Base-by-base conservation (phyloP, 1,139 yeast species). In the Lodderomyces metapsilosis region DNA sequence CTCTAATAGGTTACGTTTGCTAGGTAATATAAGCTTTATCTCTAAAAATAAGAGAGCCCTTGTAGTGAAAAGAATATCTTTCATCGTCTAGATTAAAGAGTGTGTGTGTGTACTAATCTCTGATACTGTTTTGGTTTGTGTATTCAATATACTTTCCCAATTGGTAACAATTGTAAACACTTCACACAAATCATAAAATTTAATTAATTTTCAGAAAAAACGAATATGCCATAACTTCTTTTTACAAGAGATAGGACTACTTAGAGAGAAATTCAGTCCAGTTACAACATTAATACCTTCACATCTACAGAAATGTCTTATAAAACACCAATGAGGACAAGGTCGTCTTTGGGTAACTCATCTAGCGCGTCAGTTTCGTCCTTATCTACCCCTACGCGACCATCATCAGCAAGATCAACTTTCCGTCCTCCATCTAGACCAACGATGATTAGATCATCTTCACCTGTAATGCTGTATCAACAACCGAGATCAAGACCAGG, bases 401-500 rank as follows among this genome's bases (percentile, higher is more conserved):
- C 37, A 34, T 22, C 24, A 22, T 23, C 49, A 4, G 15, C 12
- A 3, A 41, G 45, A 34, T 27, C 47, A 53, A 11, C 58, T 51
- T 21, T 54, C 39, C 39, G 52, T 40, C 41, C 59, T 34, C 46
- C 47, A 43, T 21, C 43, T 45, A 35, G 52, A 31, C 40, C 52
- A 35, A 48, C 59, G n/a, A 52, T 56, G 32, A 53, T 39, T 21
- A 53, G 22, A 59, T 27, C 45, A 4, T 39, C 48, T 1, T 41
- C 61, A 7, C 49, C 46, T 4, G 37, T 43, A 5, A 50, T 30
- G 28, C 40, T 30, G 12, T 28, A 37, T 22, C 30, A 37, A 7
- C 35, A 62, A 36, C 46, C 57, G 7, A 63, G 68, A 5, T 69
- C 76, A 0, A 59, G 76, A 3, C 56, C 69, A 60, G 68, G 70